A percentile compares a stretch with the other conserved stretches of the same genome.
Conservation (phyloP, 768 basidiomycete genomes). For the Rhizopogon vulgaris region DNA sequence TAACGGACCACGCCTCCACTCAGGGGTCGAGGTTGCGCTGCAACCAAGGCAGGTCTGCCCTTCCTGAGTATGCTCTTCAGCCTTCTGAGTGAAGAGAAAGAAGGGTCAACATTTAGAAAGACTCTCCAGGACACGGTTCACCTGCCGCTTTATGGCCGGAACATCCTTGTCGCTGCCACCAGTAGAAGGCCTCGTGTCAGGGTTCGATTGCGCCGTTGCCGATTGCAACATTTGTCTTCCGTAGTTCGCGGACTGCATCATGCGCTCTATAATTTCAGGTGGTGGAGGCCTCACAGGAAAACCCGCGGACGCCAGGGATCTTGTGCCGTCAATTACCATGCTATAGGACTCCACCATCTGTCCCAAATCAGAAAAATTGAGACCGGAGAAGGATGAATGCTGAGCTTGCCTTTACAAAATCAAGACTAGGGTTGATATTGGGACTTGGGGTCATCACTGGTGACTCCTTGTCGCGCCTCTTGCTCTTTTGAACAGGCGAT, state of each 20-base stretch:
- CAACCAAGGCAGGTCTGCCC: constrained; percentile 79
- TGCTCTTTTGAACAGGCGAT: constrained; percentile 28
- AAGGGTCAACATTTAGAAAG: constrained; percentile 18
- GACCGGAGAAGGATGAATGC: neutral
- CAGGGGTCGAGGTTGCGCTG: constrained; percentile 77
- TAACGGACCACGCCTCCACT: constrained; percentile 81
- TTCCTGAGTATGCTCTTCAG: constrained; percentile 43
- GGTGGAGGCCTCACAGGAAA: constrained; percentile 19
- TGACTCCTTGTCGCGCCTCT: constrained; percentile 31
- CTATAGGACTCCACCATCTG: constrained; percentile 42
- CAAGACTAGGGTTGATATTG: constrained; percentile 25
- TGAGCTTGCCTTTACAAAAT: constrained; percentile 36
- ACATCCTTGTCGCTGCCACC: constrained; percentile 24
- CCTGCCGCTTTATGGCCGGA: constrained; percentile 28
- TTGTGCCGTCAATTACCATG: constrained; percentile 34
- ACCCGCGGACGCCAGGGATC: constrained; percentile 20
- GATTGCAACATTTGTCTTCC: constrained; percentile 30
- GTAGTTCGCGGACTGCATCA: constrained; percentile 38
- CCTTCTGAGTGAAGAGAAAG: constrained; percentile 20
- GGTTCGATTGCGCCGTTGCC: constrained; percentile 18
- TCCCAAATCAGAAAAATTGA: constrained; percentile 8
- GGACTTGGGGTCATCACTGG: constrained; percentile 20
- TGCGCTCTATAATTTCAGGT: constrained; percentile 34
- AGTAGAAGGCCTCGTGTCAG: constrained; percentile 20
- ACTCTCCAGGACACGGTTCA: constrained; percentile 22